phyloP scores from a whole-genome alignment of 352 stramenopile genomes.

The Phytophthora rubi region DNA sequence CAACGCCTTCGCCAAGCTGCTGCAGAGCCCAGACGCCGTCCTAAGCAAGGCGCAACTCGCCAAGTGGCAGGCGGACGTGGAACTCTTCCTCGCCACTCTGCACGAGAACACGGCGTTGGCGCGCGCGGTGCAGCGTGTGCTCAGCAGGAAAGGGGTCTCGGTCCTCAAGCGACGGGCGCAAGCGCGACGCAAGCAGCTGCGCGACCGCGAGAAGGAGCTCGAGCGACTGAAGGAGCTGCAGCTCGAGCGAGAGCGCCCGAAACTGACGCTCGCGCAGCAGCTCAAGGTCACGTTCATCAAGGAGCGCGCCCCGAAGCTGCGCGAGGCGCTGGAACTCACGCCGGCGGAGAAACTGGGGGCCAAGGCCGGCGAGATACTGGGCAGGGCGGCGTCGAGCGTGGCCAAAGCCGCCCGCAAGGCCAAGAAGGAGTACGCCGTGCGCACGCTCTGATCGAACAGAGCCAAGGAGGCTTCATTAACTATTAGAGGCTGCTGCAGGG shows the following conservation, averaged over 20 bases:
- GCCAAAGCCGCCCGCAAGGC: conserved; percentile 39
- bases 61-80: conserved; percentile 53
- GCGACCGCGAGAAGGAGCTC: conserved; percentile 59
- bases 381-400: conserved; percentile 47
- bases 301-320: conserved; percentile 58
- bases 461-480: conserved; percentile 29
- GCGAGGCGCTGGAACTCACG: conserved; percentile 60
- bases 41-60: conserved; percentile 62
- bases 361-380: conserved; percentile 51
- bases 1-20: conserved; percentile 54
- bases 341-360: conserved; percentile 53
- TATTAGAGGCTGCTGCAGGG: conserved; percentile 11
- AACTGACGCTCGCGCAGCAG: conserved; percentile 48
- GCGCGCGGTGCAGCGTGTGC: conserved; percentile 42
- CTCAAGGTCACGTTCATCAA: conserved; percentile 59
- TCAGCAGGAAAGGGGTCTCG: conserved; percentile 56
- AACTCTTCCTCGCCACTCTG: conserved; percentile 43
- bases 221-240: conserved; percentile 51
- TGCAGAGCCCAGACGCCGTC: conserved; percentile 53
- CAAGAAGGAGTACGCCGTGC: conserved; percentile 78
- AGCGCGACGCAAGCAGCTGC: conserved; percentile 55
- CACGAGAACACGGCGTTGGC: conserved; percentile 35
- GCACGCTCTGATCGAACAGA: conserved; percentile 45
- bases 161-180: conserved; percentile 48
- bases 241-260: conserved; percentile 43